Evolutionary conservation across 768 basidiomycete species (phyloP).

Genomic region (Tricholoma hemisulphureum): DNA sequence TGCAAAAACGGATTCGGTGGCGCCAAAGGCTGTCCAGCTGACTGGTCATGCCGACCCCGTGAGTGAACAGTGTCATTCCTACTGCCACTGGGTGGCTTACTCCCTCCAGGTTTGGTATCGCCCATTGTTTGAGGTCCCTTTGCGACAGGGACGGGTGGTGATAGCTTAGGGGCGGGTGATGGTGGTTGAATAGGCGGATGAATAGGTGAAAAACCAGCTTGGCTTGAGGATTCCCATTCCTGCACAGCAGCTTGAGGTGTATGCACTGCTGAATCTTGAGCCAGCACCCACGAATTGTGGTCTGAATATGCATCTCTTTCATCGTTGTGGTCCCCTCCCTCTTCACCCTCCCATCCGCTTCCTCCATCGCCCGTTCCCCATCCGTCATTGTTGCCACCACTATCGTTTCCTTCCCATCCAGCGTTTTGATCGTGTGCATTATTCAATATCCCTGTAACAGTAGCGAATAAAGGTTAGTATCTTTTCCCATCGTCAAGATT

Average conservation of each 20-base stretch:
- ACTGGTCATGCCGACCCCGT: constrained; percentile 16
- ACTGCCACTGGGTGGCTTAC: neutral
- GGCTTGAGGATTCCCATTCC: constrained; percentile 18
- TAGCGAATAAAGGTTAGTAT: neutral
- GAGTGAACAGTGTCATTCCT: constrained; percentile 2
- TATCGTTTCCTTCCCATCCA: constrained; percentile 4
- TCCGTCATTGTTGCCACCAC: constrained; percentile 8
- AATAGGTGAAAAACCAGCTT: constrained; percentile 3
- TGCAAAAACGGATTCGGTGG: constrained; percentile 13
- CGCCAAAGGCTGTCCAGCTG: constrained; percentile 15
- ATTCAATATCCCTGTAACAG: constrained; percentile 2
- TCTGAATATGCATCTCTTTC: constrained; percentile 7
- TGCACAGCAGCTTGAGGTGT: constrained; percentile 3
- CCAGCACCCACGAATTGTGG: constrained; percentile 8
- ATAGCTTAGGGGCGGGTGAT: neutral
- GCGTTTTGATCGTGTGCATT: constrained; percentile 7
- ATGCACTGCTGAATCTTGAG: constrained; percentile 1
- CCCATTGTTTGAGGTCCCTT: neutral
- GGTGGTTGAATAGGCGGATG: constrained; percentile 7
- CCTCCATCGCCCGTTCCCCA: constrained; percentile 14
- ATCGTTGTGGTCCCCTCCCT: neutral
- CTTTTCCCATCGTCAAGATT: neutral
- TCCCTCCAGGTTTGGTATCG: neutral
- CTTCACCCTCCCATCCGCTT: constrained; percentile 25
- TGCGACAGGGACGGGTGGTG: constrained; percentile 9